Percentiles rank a stretch among this genome's conserved stretches.
phyloP scores from a whole-genome alignment of 1,284 basidiomycete genomes.

The Pseudozyma sp. region DNA sequence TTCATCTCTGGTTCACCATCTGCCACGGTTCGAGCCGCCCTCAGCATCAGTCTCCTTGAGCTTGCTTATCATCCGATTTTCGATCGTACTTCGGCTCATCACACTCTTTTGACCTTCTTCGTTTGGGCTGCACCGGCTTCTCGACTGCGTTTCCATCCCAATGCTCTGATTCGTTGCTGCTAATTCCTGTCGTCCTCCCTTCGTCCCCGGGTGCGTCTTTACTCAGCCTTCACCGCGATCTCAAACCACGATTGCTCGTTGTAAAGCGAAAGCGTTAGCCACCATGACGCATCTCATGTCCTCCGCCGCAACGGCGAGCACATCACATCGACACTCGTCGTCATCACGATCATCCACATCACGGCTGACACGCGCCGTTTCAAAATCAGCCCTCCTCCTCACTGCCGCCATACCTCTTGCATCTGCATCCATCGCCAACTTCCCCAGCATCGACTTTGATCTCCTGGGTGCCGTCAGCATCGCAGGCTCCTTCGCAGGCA shows the following conservation, averaged over 20 bases:
- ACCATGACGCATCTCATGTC: constrained; percentile 6
- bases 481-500: constrained; percentile 60
- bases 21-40: no score
- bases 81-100: not conserved
- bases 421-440: constrained; percentile 38
- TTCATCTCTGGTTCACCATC: no score
- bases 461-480: constrained; percentile 60
- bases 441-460: constrained; percentile 64
- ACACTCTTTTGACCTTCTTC: constrained; percentile 13
- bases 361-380: constrained; percentile 21
- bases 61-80: no score
- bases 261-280: not conserved
- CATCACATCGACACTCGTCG: constrained; percentile 11
- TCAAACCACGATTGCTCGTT: not conserved
- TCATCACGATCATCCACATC: not conserved
- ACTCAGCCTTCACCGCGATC: not conserved
- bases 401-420: constrained; percentile 14
- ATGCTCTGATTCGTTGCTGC: constrained; percentile 19
- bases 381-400: constrained; percentile 33
- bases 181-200: not conserved
- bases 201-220: not conserved
- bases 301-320: constrained; percentile 9
- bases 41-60: no score
- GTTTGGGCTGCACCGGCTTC: no score
- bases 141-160: not conserved